phyloP scores from a whole-genome alignment of 176 grass and related monocot genomes.

The Poa pratensis region DNA sequence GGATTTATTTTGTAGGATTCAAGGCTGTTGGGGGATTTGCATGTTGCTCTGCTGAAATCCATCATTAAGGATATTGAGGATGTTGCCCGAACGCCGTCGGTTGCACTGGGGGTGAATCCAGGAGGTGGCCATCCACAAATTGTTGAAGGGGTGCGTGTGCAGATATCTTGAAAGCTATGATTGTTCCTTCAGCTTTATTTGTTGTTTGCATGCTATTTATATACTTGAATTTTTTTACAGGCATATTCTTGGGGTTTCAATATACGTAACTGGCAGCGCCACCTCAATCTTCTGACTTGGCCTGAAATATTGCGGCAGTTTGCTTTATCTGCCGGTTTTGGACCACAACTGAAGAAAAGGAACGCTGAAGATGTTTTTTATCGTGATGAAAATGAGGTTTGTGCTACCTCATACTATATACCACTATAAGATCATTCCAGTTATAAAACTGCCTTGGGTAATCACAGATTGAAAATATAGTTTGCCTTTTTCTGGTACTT shows the following conservation, averaged over 20 bases:
- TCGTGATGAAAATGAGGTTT: constrained; percentile 89
- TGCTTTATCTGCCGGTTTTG: constrained; percentile 96
- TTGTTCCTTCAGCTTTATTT: constrained; percentile 17
- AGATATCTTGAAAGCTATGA: constrained; percentile 24
- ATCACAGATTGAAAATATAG: constrained; percentile 7
- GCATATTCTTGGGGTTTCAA: constrained; percentile 97
- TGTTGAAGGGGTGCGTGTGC: constrained; percentile 76
- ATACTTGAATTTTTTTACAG: constrained; percentile 50
- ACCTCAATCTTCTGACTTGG: constrained; percentile 96
- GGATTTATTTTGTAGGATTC: constrained; percentile 70
- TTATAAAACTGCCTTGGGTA: constrained; percentile 17
- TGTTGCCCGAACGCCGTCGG: constrained; percentile 66
- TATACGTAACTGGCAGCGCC: constrained; percentile 86
- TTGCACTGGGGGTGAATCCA: constrained; percentile 72
- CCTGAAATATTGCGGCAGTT: constrained; percentile 94
- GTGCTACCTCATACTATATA: constrained; percentile 15
- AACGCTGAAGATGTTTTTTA: constrained; percentile 63
- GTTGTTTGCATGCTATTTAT: constrained; percentile 22
- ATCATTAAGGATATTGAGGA: constrained; percentile 98
- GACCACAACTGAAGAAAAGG: constrained; percentile 90
- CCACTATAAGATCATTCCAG: constrained; percentile 22
- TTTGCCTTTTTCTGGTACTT: constrained; percentile 13
- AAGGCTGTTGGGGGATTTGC: constrained; percentile 83
- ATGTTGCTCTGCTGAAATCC: constrained; percentile 85
- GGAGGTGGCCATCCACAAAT: constrained; percentile 86